These are phyloP conservation scores for Russula olivacea DNA, from an alignment of 768 basidiomycete genomes.

Conservation along the genomic window DNA sequence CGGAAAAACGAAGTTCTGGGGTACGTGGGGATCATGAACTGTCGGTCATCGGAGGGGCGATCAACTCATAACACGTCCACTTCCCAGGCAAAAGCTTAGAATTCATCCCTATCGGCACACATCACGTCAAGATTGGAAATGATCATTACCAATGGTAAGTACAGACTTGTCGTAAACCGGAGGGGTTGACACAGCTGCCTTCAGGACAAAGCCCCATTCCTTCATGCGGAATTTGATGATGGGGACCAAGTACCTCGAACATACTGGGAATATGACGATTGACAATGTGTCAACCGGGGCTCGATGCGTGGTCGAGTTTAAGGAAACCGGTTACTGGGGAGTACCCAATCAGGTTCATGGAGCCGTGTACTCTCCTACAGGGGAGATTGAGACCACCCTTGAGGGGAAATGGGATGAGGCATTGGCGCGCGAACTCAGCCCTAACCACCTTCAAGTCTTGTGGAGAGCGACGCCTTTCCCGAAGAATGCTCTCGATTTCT, in stretches of 20 bases:
- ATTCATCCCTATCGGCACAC: constrained; percentile 73
- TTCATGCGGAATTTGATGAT: constrained; percentile 88
- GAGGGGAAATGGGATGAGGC: constrained; percentile 91
- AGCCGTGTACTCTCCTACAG: constrained; percentile 46
- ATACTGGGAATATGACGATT: constrained; percentile 72
- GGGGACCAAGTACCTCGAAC: constrained; percentile 87
- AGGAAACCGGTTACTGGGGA: constrained; percentile 80
- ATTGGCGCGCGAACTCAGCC: constrained; percentile 60
- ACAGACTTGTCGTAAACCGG: background rate
- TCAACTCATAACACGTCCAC: constrained; percentile 23
- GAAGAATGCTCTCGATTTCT: constrained; percentile 61
- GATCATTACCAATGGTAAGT: constrained; percentile 69
- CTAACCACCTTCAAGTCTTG: constrained; percentile 63
- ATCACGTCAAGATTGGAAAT: constrained; percentile 56
- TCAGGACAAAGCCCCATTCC: constrained; percentile 80
- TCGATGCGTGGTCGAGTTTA: constrained; percentile 75
- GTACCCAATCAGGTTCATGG: constrained; percentile 69
- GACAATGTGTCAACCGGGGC: constrained; percentile 51
- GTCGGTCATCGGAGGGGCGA: constrained; percentile 18
- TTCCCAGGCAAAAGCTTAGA: constrained; percentile 78
- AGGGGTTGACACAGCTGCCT: background rate
- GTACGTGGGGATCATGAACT: constrained; percentile 39
- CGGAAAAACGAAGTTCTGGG: constrained; percentile 88
- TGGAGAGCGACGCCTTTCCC: constrained; percentile 77
- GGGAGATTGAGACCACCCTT: constrained; percentile 52